Conservation (phyloP, 2,329 filamentous ascomycete genomes). For the Aspergillus tamarii region DNA sequence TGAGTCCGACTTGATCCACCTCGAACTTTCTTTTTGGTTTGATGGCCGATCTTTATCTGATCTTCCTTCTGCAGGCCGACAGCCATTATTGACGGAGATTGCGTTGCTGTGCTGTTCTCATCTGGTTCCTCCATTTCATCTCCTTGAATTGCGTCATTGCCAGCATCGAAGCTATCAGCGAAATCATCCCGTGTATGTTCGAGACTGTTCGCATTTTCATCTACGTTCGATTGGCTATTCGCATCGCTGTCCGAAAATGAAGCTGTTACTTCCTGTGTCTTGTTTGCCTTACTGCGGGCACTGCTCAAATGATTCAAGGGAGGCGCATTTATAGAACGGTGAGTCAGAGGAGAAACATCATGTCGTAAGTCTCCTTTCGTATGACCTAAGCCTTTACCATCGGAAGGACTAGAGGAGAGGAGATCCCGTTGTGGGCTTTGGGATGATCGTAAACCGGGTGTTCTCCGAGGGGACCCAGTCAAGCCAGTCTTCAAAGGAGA, state of each 20-base stretch:
- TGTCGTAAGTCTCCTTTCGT: slow-evolving; percentile 27
- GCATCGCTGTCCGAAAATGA: slow-evolving; percentile 43
- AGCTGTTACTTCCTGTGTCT: slow-evolving; percentile 23
- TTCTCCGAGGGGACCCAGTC: slow-evolving; percentile 47
- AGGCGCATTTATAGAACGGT: slow-evolving; percentile 39
- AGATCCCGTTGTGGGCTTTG: slow-evolving; percentile 39
- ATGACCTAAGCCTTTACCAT: slow-evolving; percentile 32
- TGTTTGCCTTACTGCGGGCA: slow-evolving; percentile 25
- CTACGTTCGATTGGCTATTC: slow-evolving; percentile 31
- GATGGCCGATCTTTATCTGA: slow-evolving; percentile 20
- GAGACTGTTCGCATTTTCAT: slow-evolving; percentile 39
- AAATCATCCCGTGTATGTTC: slow-evolving; percentile 30
- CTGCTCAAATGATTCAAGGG: slow-evolving; percentile 30
- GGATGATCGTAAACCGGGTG: slow-evolving; percentile 47
- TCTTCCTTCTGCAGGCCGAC: slow-evolving; percentile 19
- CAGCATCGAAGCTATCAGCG: slow-evolving; percentile 30
- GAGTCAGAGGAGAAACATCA: slow-evolving; percentile 40
- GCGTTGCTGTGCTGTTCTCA: slow-evolving; percentile 23
- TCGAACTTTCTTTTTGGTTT: slow-evolving; percentile 20
- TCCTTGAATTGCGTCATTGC: slow-evolving; percentile 27
- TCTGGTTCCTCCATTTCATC: slow-evolving; percentile 21
- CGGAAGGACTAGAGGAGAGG: slow-evolving; percentile 44
- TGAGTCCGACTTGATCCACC: slow-evolving; percentile 11
- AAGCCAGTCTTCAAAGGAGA: slow-evolving; percentile 51
- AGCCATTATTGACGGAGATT: slow-evolving; percentile 18